A percentile compares a stretch with the other conserved stretches of the same genome.
These are phyloP conservation scores for Aegilops bicornis DNA, from an alignment of 176 grass and related monocot genomes.

Conservation along the genomic window DNA sequence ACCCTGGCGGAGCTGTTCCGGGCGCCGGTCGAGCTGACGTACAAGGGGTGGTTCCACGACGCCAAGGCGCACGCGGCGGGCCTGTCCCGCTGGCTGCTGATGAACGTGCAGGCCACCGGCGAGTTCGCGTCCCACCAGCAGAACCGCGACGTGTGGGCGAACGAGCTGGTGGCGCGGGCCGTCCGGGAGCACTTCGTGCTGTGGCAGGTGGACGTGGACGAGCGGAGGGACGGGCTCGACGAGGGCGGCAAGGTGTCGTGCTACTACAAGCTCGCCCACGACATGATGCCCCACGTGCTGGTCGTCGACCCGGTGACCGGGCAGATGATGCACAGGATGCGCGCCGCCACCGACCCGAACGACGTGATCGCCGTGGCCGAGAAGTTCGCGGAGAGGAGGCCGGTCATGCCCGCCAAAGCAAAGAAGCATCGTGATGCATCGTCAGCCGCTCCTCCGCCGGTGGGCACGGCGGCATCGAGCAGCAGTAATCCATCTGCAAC, in stretches of 20 bases:
- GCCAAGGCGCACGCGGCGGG: not conserved
- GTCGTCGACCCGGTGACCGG: not conserved
- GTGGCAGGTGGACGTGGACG: not conserved
- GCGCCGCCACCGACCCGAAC: not conserved
- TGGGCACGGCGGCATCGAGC: too few relatives aligned
- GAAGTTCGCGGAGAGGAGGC: not conserved
- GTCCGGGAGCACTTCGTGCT: not conserved
- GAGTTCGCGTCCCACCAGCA: slow-evolving; percentile 1
- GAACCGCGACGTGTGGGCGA: slow-evolving; percentile 1
- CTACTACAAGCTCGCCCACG: not conserved
- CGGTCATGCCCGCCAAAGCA: not conserved
- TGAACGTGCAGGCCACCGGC: not conserved
- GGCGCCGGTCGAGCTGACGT: not conserved
- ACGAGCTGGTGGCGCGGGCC: not conserved
- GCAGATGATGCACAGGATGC: not conserved
- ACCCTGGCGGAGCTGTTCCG: not conserved
- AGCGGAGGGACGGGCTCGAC: not conserved
- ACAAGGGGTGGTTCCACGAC: not conserved
- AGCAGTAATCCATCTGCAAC: not conserved
- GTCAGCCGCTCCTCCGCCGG: too few relatives aligned
- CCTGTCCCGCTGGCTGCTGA: not conserved
- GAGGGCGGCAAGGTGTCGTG: not conserved
- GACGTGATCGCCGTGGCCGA: not conserved
- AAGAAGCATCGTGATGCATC: not conserved
- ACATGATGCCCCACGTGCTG: not conserved